phyloP scores from a whole-genome alignment of 805 yeast genomes.

The Huiozyma naganishii region DNA sequence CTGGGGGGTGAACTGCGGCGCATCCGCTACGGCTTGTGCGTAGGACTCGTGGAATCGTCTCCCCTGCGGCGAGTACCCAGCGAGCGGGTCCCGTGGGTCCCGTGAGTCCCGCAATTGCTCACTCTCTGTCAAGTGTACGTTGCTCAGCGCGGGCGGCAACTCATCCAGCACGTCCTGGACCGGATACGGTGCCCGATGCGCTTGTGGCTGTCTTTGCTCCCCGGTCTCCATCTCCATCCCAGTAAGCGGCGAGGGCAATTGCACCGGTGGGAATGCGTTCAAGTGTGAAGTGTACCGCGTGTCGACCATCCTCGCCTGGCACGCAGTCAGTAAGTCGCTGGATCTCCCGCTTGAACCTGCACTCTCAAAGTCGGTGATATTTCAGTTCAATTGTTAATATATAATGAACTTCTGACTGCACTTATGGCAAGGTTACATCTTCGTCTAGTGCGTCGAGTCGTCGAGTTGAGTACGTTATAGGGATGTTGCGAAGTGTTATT shows the following conservation, averaged over 20 bases:
- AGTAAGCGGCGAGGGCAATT: neutral
- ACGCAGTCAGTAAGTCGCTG: too few species aligned
- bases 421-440: too few species aligned
- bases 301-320: neutral
- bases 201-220: neutral
- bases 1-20: slow-evolving; percentile 33
- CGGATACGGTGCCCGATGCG: neutral
- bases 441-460: too few species aligned
- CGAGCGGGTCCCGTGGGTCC: neutral
- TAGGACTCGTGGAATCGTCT: slow-evolving; percentile 17
- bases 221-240: neutral
- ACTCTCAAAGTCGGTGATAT: neutral
- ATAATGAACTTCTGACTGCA: too few species aligned
- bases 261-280: neutral
- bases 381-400: too few species aligned
- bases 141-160: too few species aligned
- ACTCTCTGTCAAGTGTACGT: too few species aligned
- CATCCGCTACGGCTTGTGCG: slow-evolving; percentile 17
- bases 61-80: slow-evolving; percentile 9
- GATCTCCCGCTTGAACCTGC: neutral
- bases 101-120: neutral
- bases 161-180: neutral
- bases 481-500: too few species aligned
- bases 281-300: neutral
- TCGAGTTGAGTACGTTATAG: too few species aligned